Evolutionary conservation across 352 stramenopile genomes (phyloP).

Genomic region (Aphanomyces astaci): DNA sequence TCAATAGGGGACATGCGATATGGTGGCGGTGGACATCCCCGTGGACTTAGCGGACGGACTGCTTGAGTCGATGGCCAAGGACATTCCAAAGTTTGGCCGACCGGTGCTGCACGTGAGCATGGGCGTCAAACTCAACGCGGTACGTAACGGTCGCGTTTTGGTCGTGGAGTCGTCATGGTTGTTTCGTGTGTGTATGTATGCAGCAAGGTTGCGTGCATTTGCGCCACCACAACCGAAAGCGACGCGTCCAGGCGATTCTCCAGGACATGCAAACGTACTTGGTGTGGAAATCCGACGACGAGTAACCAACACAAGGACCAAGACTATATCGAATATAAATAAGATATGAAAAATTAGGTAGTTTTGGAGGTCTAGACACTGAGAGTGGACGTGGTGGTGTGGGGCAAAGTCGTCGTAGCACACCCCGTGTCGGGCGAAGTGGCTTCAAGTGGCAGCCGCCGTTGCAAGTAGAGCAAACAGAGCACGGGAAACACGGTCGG

Average conservation of each 20-base stretch:
- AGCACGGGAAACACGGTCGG: constrained; percentile 80
- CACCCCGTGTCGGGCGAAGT: neutral
- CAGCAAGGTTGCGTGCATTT: constrained; percentile 10
- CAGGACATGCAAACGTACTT: constrained; percentile 16
- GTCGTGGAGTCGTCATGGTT: neutral
- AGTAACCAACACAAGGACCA: neutral
- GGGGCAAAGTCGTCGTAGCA: neutral
- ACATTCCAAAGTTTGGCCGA: constrained; percentile 18
- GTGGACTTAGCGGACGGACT: constrained; percentile 42
- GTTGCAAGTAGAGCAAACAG: constrained; percentile 86
- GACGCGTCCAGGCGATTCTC: neutral
- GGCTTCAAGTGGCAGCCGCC: constrained; percentile 32
- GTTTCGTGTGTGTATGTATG: neutral
- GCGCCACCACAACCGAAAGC: constrained; percentile 8
- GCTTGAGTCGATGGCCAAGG: constrained; percentile 25
- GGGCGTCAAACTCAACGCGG: constrained; percentile 1
- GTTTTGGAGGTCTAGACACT: neutral
- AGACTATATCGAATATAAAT: neutral
- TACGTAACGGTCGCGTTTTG: neutral
- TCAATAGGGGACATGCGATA: constrained; percentile 26
- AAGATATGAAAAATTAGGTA: neutral
- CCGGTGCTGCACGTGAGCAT: constrained; percentile 12
- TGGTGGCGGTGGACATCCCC: constrained; percentile 58
- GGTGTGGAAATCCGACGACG: constrained; percentile 11
- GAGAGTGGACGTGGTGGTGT: constrained; percentile 3